Evolutionary conservation across 768 basidiomycete genomes (phyloP), one percentile per base, ranked within the genome.

Genomic region (Pulveroboletus sp.): DNA sequence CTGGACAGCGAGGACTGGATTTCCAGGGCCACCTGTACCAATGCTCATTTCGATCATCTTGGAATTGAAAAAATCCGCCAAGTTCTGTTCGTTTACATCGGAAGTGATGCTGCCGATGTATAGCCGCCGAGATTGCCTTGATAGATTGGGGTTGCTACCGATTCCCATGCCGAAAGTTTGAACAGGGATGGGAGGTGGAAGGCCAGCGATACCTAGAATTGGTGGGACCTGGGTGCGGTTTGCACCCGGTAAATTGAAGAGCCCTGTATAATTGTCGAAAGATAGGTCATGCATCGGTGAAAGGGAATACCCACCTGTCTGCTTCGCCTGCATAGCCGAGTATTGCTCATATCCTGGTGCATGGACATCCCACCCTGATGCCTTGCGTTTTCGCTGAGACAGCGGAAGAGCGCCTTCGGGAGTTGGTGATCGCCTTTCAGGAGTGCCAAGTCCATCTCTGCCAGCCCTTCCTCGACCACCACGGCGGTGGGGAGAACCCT

Each of bases 31-130:
- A 24, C 85, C 86, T 6, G 90, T 89, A 13, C 91, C 89, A 40
- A 94, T 83, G 54, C 77, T 78, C 83, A 90, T 89, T 70, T 97
- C 93, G 34, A 79, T 81, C 93, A 98, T 97, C 73, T 95, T 93
- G 47, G 76, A 73, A 63, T 97, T 97, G 82, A 99, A 97, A 74
- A 97, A 96, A 31, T 92, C 86, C 14, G 85, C 82, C 36, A 98
- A 73, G 63, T 88, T 92, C 59, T 90, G 85, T 67, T 98, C 96
- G 63, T 89, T 97, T 61, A 95, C 89, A 40, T 93, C 89, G 17
- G 88, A 85, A 4, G 93, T 95, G 60, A 99, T 92, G 73, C 92
- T 93, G 55, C 95, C 96, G 57, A 98, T 93, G 65, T 99, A 99
- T 17, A 99, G 77, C 41, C 96, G 82, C 53, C 94, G 89, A 45